phyloP scores from a whole-genome alignment of 495 filamentous ascomycete genomes.

The Chaetomidium leptoderma region DNA sequence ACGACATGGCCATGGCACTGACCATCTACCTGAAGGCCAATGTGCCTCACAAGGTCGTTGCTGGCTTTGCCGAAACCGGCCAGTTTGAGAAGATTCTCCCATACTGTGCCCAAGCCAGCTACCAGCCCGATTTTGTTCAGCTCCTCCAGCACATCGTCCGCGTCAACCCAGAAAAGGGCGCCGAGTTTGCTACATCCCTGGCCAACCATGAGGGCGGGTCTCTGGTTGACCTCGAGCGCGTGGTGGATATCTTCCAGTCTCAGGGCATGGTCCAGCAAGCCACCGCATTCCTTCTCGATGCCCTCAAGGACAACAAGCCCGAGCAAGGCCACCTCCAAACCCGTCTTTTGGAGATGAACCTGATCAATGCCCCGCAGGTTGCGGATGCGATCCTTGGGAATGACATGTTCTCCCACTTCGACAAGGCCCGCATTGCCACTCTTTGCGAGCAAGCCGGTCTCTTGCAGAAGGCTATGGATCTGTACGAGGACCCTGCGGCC shows the following conservation, averaged over 20 bases:
- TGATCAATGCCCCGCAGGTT: constrained; percentile 92
- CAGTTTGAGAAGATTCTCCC: constrained; percentile 94
- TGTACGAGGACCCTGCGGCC: constrained; percentile 83
- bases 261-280: constrained; percentile 97
- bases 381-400: constrained; percentile 96
- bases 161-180: constrained; percentile 87
- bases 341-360: constrained; percentile 94
- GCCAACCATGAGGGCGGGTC: constrained; percentile 81
- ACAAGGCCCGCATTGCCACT: constrained; percentile 77
- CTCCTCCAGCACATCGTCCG: constrained; percentile 89
- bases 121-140: constrained; percentile 86
- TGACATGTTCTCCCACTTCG: constrained; percentile 95
- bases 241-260: constrained; percentile 94
- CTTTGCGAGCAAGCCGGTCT: constrained; percentile 90
- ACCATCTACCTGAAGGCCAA: constrained; percentile 84
- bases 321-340: constrained; percentile 94
- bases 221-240: constrained; percentile 87
- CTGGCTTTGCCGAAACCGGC: constrained; percentile 89
- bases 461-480: constrained; percentile 84
- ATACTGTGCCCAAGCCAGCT: constrained; percentile 76
- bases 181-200: constrained; percentile 85
- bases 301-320: constrained; percentile 86
- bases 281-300: constrained; percentile 93
- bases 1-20: constrained; percentile 82
- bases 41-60: constrained; percentile 85